Percentiles rank a stretch among this genome's conserved stretches.
Evolutionary conservation across 495 filamentous ascomycete genomes (phyloP).

Genomic region (Podospora pseudopauciseta): DNA sequence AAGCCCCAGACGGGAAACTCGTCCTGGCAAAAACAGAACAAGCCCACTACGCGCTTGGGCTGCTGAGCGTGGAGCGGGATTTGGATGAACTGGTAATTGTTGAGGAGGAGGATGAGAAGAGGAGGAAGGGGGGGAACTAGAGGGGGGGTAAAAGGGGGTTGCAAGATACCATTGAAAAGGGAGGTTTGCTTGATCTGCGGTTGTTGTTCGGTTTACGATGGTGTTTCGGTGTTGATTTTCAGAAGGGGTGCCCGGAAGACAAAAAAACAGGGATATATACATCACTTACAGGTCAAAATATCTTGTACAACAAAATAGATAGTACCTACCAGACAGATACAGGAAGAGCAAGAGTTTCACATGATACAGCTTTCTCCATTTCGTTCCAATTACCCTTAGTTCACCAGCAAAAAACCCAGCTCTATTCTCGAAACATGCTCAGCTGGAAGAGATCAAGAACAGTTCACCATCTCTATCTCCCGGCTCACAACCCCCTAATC

Average conservation of each 20-base stretch:
- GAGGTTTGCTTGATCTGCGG: not conserved
- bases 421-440: too few relatives aligned
- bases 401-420: too few relatives aligned
- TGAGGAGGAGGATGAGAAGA: constrained; percentile 21
- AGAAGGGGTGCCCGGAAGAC: not conserved
- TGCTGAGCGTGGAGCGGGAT: constrained; percentile 51
- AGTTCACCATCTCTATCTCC: too few relatives aligned
- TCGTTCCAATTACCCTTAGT: too few relatives aligned
- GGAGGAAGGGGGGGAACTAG: constrained; percentile 13
- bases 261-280: not conserved
- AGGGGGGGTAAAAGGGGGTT: not conserved
- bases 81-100: constrained; percentile 48
- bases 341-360: not conserved
- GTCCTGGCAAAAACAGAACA: constrained; percentile 48
- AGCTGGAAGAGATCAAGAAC: too few relatives aligned
- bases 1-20: constrained; percentile 32
- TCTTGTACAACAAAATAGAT: not conserved
- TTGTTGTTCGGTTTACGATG: not conserved
- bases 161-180: not conserved
- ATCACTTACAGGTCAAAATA: not conserved
- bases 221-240: too few relatives aligned
- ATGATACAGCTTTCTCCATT: too few relatives aligned
- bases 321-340: not conserved
- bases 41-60: constrained; percentile 51
- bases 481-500: too few relatives aligned